Conservation (phyloP, 345 rosid genomes). For the Acer negundo region DNA sequence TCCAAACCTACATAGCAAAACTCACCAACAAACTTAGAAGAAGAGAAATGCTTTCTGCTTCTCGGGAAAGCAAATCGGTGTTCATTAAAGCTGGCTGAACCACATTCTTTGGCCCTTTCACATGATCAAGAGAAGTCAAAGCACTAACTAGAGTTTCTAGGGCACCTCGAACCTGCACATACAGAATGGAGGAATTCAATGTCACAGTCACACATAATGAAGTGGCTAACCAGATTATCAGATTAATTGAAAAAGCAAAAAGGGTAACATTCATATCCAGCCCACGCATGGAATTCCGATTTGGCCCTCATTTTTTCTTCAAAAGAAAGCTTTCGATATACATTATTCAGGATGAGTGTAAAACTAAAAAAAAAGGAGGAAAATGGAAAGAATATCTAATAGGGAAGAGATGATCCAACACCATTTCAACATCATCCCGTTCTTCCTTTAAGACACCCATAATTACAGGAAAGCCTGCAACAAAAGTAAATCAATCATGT, state of each 20-base stretch:
- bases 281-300: background rate
- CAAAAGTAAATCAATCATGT: conserved; percentile 14
- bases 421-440: conserved; percentile 93
- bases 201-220: background rate
- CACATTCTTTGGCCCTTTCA: conserved; percentile 71
- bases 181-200: background rate
- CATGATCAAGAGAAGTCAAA: conserved; percentile 82
- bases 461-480: conserved; percentile 92
- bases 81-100: conserved; percentile 93
- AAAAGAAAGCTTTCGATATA: background rate
- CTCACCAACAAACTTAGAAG: conserved; percentile 93
- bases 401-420: conserved; percentile 27
- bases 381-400: background rate
- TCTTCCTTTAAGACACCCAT: conserved; percentile 83
- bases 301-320: background rate
- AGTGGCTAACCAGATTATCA: background rate
- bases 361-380: background rate
- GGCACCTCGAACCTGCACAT: conserved; percentile 81
- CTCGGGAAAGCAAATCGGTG: conserved; percentile 90
- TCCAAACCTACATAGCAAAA: conserved; percentile 10
- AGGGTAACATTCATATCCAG: background rate
- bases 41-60: conserved; percentile 90
- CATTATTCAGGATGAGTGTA: background rate
- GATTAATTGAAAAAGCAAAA: background rate
- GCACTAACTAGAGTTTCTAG: conserved; percentile 94